Percentiles rank a stretch among this genome's conserved stretches.
phyloP scores from a whole-genome alignment of 73 alveolate species.

The Blepharisma japonicum region DNA sequence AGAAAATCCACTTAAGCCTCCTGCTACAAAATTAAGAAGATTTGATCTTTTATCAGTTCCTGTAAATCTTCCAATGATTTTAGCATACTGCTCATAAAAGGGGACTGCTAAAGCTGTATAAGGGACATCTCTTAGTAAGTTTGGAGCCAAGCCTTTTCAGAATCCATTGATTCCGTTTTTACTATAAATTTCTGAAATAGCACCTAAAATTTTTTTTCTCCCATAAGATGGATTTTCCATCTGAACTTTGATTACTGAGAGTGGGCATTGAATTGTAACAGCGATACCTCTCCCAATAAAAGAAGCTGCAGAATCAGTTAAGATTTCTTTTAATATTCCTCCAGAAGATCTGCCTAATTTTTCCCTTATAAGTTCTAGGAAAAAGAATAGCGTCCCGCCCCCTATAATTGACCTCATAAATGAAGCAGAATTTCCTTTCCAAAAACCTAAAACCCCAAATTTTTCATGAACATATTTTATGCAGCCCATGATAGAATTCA shows the following conservation, averaged over 20 bases:
- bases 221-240: constrained; percentile 20
- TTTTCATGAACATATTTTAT: not conserved
- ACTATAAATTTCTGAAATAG: not conserved
- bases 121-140: constrained; percentile 13
- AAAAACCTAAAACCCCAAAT: constrained; percentile 9
- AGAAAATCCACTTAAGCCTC: constrained; percentile 21
- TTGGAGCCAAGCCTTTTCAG: constrained; percentile 5
- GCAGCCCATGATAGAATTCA: not conserved
- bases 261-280: not conserved
- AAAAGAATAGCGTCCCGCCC: not conserved
- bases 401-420: not conserved
- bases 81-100: not conserved
- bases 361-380: not conserved
- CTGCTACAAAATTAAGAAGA: not conserved
- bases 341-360: no score
- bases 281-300: not conserved
- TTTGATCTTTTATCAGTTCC: not conserved
- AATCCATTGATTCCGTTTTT: not conserved
- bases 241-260: not conserved
- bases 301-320: not conserved
- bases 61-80: not conserved
- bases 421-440: constrained; percentile 15
- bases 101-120: not conserved
- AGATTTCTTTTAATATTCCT: not conserved
- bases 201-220: not conserved